These are phyloP conservation scores for Crucibulum laeve DNA, from an alignment of 768 basidiomycete species.

Conservation along the genomic window DNA sequence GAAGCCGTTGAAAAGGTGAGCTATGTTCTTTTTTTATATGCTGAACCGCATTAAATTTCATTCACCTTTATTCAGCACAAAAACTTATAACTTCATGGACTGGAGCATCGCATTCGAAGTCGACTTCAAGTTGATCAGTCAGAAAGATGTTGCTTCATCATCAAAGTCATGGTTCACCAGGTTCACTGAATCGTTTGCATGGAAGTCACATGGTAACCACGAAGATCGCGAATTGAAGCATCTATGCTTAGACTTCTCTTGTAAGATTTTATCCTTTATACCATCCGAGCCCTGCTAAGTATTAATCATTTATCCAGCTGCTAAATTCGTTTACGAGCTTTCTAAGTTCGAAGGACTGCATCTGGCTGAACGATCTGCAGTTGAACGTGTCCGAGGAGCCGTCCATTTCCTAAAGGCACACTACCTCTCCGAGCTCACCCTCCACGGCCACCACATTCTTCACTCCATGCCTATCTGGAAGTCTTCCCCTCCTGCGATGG, in stretches of 20 bases:
- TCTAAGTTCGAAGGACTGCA: slow-evolving; percentile 9
- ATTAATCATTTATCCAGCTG: slow-evolving; percentile 4
- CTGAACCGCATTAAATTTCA: no score
- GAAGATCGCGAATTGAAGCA: slow-evolving; percentile 4
- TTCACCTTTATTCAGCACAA: slow-evolving; percentile 1
- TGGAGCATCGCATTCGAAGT: slow-evolving; percentile 14
- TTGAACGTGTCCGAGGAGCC: slow-evolving; percentile 3
- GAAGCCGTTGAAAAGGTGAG: slow-evolving; percentile 4
- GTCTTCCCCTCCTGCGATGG: slow-evolving; percentile 3
- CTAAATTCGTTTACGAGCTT: slow-evolving; percentile 10
- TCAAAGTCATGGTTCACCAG: slow-evolving; percentile 7
- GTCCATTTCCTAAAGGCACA: slow-evolving; percentile 8
- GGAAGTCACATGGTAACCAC: slow-evolving; percentile 2
- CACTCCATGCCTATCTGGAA: slow-evolving; percentile 11
- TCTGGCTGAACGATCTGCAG: slow-evolving; percentile 6
- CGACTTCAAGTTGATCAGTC: slow-evolving; percentile 4
- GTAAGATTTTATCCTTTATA: slow-evolving; percentile 5
- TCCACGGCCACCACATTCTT: slow-evolving; percentile 10
- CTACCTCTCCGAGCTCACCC: slow-evolving; percentile 6
- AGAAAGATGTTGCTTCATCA: not conserved
- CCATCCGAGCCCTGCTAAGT: not conserved
- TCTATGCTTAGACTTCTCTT: slow-evolving; percentile 10
- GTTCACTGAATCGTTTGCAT: slow-evolving; percentile 5
- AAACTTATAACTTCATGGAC: slow-evolving; percentile 3
- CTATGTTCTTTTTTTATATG: no score